These are phyloP conservation scores for Mycena latifolia DNA, from an alignment of 768 basidiomycete species.

Conservation along the genomic window DNA sequence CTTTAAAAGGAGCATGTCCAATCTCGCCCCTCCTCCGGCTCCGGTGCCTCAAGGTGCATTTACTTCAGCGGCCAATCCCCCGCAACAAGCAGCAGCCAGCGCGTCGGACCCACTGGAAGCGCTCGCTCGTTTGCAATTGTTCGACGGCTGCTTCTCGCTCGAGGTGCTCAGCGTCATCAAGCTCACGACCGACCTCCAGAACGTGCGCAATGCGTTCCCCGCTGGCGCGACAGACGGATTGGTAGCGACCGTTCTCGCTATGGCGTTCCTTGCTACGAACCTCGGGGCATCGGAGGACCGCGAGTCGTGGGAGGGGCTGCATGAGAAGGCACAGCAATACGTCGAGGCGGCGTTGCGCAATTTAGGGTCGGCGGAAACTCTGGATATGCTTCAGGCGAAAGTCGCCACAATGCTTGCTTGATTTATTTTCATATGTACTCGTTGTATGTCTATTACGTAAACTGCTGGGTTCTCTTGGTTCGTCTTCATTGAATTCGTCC, in stretches of 20 bases:
- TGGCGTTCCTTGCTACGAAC: conserved; percentile 29
- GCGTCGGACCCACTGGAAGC: conserved; percentile 28
- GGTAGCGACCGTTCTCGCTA: conserved; percentile 24
- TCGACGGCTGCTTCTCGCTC: conserved; percentile 32
- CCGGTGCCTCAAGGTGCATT: no score
- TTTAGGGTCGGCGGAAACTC: conserved; percentile 4
- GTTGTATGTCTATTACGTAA: no score
- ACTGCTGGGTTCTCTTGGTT: no score
- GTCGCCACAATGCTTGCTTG: conserved; percentile 18
- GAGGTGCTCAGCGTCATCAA: conserved; percentile 23
- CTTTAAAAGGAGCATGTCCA: no score
- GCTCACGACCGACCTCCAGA: background rate
- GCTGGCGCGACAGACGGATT: conserved; percentile 11
- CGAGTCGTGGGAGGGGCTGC: conserved; percentile 31
- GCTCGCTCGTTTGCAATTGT: conserved; percentile 33
- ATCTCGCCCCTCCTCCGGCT: no score
- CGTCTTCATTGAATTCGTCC: no score
- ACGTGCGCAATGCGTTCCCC: conserved; percentile 10
- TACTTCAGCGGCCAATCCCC: no score
- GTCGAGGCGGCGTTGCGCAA: conserved; percentile 22
- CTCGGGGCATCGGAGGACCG: conserved; percentile 11
- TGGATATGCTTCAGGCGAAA: conserved; percentile 22
- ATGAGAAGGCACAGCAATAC: conserved; percentile 28
- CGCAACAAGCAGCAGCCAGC: background rate
- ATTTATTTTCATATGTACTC: no score